A percentile compares a stretch with the other conserved stretches of the same genome.
These are phyloP conservation scores for Simmondsia chinensis DNA, from an alignment of 148 eudicot genomes.

Conservation along the genomic window DNA sequence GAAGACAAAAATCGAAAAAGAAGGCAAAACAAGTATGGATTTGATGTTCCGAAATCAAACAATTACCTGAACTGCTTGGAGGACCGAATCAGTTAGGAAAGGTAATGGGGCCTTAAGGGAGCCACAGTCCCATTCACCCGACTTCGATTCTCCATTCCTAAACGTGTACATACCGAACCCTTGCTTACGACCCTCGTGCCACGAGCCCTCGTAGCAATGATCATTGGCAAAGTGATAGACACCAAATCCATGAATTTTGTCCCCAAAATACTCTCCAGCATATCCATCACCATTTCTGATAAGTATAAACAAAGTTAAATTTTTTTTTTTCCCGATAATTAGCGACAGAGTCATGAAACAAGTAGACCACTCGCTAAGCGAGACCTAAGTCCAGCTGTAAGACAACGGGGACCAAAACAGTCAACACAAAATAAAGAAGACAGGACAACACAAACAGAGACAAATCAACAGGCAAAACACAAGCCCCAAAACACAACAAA, in stretches of 20 bases:
- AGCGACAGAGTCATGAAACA: too few relatives aligned
- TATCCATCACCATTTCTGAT: slow-evolving; percentile 85
- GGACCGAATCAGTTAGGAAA: slow-evolving; percentile 50
- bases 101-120: slow-evolving; percentile 44
- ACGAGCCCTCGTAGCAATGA: slow-evolving; percentile 82
- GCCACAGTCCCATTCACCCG: slow-evolving; percentile 84
- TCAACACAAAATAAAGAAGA: too few relatives aligned
- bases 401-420: too few relatives aligned
- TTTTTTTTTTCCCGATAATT: too few relatives aligned
- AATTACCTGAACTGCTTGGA: slow-evolving; percentile 73
- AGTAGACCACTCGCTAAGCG: too few relatives aligned
- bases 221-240: slow-evolving; percentile 85
- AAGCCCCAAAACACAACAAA: too few relatives aligned
- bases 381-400: too few relatives aligned
- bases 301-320: too few relatives aligned
- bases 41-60: not conserved
- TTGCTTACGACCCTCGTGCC: slow-evolving; percentile 95
- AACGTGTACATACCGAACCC: slow-evolving; percentile 88
- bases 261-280: slow-evolving; percentile 94
- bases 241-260: slow-evolving; percentile 88
- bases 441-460: too few relatives aligned
- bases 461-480: too few relatives aligned
- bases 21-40: not conserved
- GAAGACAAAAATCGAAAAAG: not conserved
- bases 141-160: slow-evolving; percentile 56